Percentiles rank a stretch among this genome's conserved stretches.
Conservation (phyloP, 805 yeast genomes). For the Saturnispora mendoncae region DNA sequence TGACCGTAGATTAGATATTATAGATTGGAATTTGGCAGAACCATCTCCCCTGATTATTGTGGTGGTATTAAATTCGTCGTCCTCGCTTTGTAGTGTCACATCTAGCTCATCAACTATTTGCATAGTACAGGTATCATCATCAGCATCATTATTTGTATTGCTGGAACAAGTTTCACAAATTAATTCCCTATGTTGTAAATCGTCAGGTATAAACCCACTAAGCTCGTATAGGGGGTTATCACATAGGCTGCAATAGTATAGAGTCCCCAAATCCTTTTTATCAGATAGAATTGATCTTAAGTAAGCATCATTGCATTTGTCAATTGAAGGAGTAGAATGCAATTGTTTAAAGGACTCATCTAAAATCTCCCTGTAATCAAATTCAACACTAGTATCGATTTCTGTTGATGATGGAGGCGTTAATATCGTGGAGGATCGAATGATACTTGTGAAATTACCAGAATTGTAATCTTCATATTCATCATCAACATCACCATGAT, state of each 20-base stretch:
- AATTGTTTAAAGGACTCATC: conserved; percentile 17
- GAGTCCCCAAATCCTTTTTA: background rate
- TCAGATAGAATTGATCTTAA: conserved; percentile 22
- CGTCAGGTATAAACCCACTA: conserved; percentile 30
- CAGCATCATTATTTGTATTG: background rate
- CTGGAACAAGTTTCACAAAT: conserved; percentile 53
- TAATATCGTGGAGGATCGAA: conserved; percentile 2
- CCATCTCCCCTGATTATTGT: background rate
- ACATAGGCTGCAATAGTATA: conserved; percentile 57
- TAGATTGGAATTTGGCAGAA: background rate
- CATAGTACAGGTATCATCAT: conserved; percentile 3
- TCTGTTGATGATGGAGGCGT: conserved; percentile 16
- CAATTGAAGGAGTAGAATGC: conserved; percentile 19
- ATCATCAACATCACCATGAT: background rate
- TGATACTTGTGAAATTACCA: background rate
- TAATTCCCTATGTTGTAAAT: conserved; percentile 36
- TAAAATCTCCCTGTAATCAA: conserved; percentile 6
- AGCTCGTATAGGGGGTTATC: conserved; percentile 61
- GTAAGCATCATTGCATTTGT: conserved; percentile 26
- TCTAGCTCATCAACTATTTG: conserved; percentile 8
- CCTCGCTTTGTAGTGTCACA: conserved; percentile 7
- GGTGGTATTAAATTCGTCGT: conserved; percentile 1
- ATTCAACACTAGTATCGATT: conserved; percentile 5
- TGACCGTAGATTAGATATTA: conserved; percentile 3
- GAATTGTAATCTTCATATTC: background rate